These are phyloP conservation scores for Pichia cactophila DNA, from an alignment of 1,139 yeast genomes.

Conservation along the genomic window DNA sequence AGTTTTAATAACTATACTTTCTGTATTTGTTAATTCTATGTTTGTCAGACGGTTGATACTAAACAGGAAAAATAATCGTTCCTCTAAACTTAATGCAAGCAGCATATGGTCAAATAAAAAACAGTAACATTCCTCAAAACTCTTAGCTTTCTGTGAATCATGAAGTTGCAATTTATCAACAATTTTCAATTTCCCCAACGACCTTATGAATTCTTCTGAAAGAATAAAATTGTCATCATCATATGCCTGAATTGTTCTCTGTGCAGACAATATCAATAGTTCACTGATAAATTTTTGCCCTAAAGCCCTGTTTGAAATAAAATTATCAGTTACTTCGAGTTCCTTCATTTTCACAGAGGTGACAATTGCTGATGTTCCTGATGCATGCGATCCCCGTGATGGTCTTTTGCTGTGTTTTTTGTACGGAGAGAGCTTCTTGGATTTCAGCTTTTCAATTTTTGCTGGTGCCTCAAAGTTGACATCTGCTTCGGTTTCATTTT, in stretches of 20 bases:
- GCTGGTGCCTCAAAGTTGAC: neutral
- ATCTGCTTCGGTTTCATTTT: neutral
- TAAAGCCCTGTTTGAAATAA: constrained; percentile 10
- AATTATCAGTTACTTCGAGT: neutral
- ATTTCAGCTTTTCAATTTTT: neutral
- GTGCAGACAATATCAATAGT: constrained; percentile 17
- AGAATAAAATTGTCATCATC: constrained; percentile 10
- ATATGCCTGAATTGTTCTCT: constrained; percentile 7
- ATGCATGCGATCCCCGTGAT: constrained; percentile 32
- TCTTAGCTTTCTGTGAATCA: neutral
- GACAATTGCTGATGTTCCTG: constrained; percentile 32
- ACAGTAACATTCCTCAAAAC: constrained; percentile 19
- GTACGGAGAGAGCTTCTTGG: neutral
- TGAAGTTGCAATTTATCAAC: constrained; percentile 23
- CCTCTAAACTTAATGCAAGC: constrained; percentile 12
- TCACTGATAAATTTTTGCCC: constrained; percentile 18
- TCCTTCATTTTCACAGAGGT: constrained; percentile 24
- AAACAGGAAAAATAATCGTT: constrained; percentile 8
- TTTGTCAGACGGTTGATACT: constrained; percentile 12
- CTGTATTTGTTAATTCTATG: constrained; percentile 15
- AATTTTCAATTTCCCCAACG: constrained; percentile 30
- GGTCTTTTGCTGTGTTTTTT: constrained; percentile 21
- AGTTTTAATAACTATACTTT: constrained; percentile 12
- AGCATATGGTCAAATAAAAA: constrained; percentile 27
- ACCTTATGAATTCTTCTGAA: constrained; percentile 18